Conservation (phyloP, 441 rosid genomes). For the Hura crepitans region DNA sequence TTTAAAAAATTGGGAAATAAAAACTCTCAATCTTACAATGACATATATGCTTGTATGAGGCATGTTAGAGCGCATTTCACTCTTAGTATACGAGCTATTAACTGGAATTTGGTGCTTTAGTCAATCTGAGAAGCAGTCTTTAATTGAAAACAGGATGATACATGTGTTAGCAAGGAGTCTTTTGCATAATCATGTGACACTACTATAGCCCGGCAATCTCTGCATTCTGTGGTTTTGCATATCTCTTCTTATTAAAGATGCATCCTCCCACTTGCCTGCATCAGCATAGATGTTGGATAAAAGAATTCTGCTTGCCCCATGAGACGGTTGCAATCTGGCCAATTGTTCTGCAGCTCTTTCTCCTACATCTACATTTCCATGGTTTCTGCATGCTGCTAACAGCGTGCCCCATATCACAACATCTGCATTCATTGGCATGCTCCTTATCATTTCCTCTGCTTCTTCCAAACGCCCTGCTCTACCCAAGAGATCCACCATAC, state of each 20-base stretch:
- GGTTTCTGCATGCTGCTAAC: slow-evolving; percentile 55
- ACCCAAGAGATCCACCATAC: slow-evolving; percentile 63
- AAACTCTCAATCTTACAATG: no score
- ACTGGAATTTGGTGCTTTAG: neutral
- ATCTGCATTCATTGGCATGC: slow-evolving; percentile 64
- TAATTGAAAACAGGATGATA: neutral
- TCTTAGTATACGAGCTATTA: neutral
- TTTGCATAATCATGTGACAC: slow-evolving; percentile 33
- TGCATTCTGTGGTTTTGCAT: slow-evolving; percentile 43
- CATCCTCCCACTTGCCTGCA: slow-evolving; percentile 64
- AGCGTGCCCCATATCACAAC: slow-evolving; percentile 57
- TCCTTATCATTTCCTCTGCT: slow-evolving; percentile 44
- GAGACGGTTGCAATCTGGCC: slow-evolving; percentile 49
- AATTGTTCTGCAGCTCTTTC: slow-evolving; percentile 50
- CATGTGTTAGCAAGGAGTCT: neutral
- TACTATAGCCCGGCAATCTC: slow-evolving; percentile 60
- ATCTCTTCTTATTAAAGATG: slow-evolving; percentile 33
- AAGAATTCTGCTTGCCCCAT: slow-evolving; percentile 50
- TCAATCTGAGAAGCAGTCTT: neutral
- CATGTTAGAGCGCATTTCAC: neutral
- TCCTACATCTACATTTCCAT: slow-evolving; percentile 47
- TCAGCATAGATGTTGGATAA: slow-evolving; percentile 59
- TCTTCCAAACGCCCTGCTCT: slow-evolving; percentile 52
- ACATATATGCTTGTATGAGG: no score
- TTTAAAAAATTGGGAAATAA: neutral